Base-by-base conservation (phyloP, 2,329 filamentous ascomycete genomes). In the Metarhizium album region DNA sequence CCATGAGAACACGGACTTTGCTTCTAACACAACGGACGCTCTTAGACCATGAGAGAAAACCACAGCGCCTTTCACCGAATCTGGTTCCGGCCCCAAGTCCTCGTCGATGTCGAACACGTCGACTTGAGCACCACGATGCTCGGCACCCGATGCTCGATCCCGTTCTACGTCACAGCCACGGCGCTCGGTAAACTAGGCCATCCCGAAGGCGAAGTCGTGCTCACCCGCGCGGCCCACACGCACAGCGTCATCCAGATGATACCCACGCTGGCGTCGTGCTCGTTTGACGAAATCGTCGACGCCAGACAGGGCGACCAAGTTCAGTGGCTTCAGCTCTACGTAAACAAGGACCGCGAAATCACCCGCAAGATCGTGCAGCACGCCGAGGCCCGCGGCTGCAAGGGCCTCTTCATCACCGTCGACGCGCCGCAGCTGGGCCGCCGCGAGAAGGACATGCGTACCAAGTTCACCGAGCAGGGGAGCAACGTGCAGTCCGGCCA, bases 211-310 rank as follows among this genome's bases (percentile, higher is more conserved):
- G 93, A 98, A 68, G 90, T 96, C 4, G 75, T 95, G 9, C 78
- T 98, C 52, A 97, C 93, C 0, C 79, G 83, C 52, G 90, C 89
- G 16, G 85, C 93, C 2, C 77, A 79, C 64, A 87, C 86, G 63
- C 91, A 97, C 75, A 82, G 90, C 63, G 85, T 97, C 48, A 80
- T 97, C 54, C 93, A 98, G 70, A 98, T 98, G 93, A 97, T 98
- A 54, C 93, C 93, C 2, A 98, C 93, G 3, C 77, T 98, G 6
- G 93, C 93, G 2, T 96, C 90, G 2, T 97, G 93, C 73, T 93
- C 90, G 1, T 96, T 98, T 61, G 93, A 98, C 71, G 91, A 98
- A 70, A 95, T 98, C 53, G 75, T 94, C 57, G 93, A 97, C 67
- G 93, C 90, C 18, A 80, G 77, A 29, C 52, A 55, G n/a, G 86